Evolutionary conservation across 139 green algal genomes (phyloP), one percentile per base, ranked within the genome.

Genomic region (Picocystis salinarum): DNA sequence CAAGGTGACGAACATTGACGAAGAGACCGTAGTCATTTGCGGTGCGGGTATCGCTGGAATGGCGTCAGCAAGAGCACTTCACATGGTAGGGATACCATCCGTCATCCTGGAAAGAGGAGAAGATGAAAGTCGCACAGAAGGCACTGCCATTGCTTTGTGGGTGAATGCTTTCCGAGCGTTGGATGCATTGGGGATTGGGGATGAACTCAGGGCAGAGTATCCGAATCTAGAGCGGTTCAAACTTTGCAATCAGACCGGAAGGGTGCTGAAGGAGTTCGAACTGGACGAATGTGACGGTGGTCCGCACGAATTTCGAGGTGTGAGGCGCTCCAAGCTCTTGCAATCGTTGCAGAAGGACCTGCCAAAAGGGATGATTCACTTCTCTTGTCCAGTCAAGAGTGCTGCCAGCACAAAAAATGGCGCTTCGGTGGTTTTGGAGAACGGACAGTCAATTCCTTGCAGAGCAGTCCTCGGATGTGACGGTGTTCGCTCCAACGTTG

Each of bases 91-190:
- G 2, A 22, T 82, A 7, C 67, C 73, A 2, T 55, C 62, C 15
- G 28, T 55, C 3, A 56, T 85, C 12, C 33, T 80, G n/a, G 75
- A 85, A 48, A 34, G 49, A 4, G 7, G 17, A 9, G 7, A 36
- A 7, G 31, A 37, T 15, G 11, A 6, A 26, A 48, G 7, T 11
- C 15, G 45, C 0, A 20, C 42, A 1, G 62, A 62, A 23, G 76
- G 77, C 7, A 55, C 61, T 1, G 73, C 77, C 13, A 67, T 86
- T 45, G 76, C 62, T 0, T 34, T 88, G 5, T 82, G 71, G 69
- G 56, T 60, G 22, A 88, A 88, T 45, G 77, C 68, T 1, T 88
- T 75, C 67, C 46, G 59, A 12, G 73, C 73, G 0, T 56, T 88
- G 55, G 76, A 88, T 29, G 62, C 54, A 0, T 48, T 88, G 18